These are phyloP conservation scores for Heracleum sosnowskyi DNA, from an alignment of 129 eudicot genomes.

Conservation along the genomic window DNA sequence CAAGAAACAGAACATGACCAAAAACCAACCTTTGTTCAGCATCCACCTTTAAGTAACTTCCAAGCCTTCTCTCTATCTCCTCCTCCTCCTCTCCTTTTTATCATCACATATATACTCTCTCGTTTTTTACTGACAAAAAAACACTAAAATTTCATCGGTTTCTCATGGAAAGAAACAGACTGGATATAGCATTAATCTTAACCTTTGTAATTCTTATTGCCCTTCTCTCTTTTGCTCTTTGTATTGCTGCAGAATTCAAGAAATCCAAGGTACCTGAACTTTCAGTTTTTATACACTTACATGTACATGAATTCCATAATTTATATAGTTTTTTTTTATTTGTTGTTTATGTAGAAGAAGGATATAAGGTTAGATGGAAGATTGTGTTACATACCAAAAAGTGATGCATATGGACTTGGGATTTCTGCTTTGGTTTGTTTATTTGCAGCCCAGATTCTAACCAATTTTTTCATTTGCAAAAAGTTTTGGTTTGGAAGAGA, in stretches of 20 bases:
- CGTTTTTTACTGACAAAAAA: background rate
- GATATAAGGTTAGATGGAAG: slow-evolving; percentile 62
- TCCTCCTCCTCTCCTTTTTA: background rate
- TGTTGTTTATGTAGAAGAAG: slow-evolving; percentile 31
- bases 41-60: slow-evolving; percentile 32
- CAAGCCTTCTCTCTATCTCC: slow-evolving; percentile 18
- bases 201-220: slow-evolving; percentile 18
- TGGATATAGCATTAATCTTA: slow-evolving; percentile 16
- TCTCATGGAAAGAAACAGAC: slow-evolving; percentile 43
- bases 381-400: slow-evolving; percentile 55
- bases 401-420: slow-evolving; percentile 54
- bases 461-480: slow-evolving; percentile 37
- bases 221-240: slow-evolving; percentile 53
- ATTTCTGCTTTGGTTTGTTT: slow-evolving; percentile 50
- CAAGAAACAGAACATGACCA: slow-evolving; percentile 9
- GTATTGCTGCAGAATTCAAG: slow-evolving; percentile 65
- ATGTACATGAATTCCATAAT: background rate
- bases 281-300: background rate
- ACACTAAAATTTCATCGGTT: background rate
- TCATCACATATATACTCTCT: background rate
- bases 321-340: background rate
- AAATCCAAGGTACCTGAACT: slow-evolving; percentile 42
- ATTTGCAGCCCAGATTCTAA: slow-evolving; percentile 34
- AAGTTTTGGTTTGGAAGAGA: slow-evolving; percentile 7
- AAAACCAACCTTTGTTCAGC: slow-evolving; percentile 5